Conservation (phyloP, 2,329 filamentous ascomycete genomes). For the Scolecobasidium constrictum region DNA sequence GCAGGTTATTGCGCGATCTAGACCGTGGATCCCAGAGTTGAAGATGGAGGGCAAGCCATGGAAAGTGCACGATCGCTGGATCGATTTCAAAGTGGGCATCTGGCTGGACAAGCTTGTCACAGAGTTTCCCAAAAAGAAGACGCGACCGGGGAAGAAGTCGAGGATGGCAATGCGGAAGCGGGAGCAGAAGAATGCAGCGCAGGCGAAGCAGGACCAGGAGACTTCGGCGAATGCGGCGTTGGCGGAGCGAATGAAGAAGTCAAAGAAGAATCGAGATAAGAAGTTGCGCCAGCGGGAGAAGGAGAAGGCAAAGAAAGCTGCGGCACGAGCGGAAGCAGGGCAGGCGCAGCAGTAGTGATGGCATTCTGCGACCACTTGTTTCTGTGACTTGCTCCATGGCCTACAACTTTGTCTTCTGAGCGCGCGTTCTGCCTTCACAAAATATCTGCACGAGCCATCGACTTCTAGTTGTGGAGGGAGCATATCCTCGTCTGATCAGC, state of each 20-base stretch:
- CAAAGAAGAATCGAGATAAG: neutral
- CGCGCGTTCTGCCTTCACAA: too few species aligned
- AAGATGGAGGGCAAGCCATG: neutral
- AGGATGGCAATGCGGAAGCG: neutral
- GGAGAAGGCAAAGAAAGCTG: neutral
- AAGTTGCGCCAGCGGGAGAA: neutral
- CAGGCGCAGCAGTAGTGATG: too few species aligned
- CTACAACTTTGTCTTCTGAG: too few species aligned
- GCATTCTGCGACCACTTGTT: too few species aligned
- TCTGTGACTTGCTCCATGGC: too few species aligned
- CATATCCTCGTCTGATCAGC: too few species aligned
- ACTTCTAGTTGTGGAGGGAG: too few species aligned
- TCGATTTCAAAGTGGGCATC: neutral
- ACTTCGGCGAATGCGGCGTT: neutral
- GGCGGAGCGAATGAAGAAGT: neutral
- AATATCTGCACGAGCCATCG: too few species aligned
- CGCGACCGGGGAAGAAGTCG: neutral
- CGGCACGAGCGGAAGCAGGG: neutral
- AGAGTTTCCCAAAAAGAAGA: neutral
- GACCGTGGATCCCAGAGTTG: neutral
- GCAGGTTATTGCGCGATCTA: neutral
- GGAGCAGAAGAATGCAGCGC: neutral
- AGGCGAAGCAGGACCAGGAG: neutral
- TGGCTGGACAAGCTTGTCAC: neutral
- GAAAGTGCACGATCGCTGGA: neutral